Conservation (phyloP, 345 rosid species). For the Euphorbia lathyris region DNA sequence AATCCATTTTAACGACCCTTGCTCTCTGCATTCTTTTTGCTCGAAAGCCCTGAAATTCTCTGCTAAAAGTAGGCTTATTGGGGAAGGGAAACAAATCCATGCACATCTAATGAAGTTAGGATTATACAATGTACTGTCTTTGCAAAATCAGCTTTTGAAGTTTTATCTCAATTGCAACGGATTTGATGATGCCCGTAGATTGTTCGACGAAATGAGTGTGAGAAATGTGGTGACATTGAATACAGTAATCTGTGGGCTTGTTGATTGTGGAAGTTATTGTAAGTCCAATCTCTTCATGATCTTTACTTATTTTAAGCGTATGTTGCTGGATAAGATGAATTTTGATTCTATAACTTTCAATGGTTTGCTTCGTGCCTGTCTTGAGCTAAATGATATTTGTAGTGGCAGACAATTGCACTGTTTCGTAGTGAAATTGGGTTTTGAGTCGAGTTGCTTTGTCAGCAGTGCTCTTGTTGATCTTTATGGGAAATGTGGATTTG, state of each 20-base stretch:
- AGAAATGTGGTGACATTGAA: slow-evolving; percentile 66
- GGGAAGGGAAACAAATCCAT: slow-evolving; percentile 41
- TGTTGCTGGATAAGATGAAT: slow-evolving; percentile 36
- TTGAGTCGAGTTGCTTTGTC: slow-evolving; percentile 36
- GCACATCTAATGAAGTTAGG: slow-evolving; percentile 43
- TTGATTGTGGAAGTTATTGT: slow-evolving; percentile 14
- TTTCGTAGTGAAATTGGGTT: slow-evolving; percentile 48
- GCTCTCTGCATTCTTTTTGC: slow-evolving; percentile 9
- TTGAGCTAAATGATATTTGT: slow-evolving; percentile 31
- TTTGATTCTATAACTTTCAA: slow-evolving; percentile 54
- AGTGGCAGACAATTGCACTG: slow-evolving; percentile 54
- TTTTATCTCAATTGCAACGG: slow-evolving; percentile 38
- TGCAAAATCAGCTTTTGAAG: slow-evolving; percentile 51
- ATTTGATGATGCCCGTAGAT: slow-evolving; percentile 27
- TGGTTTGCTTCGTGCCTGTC: slow-evolving; percentile 47
- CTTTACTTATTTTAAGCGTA: slow-evolving; percentile 40
- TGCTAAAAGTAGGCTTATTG: slow-evolving; percentile 28
- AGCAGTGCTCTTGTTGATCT: slow-evolving; percentile 50
- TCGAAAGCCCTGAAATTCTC: slow-evolving; percentile 38
- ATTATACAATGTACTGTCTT: slow-evolving; percentile 26
- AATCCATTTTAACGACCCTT: slow-evolving; percentile 1
- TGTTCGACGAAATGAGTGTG: slow-evolving; percentile 65
- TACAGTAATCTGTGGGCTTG: slow-evolving; percentile 46
- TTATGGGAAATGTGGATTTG: slow-evolving; percentile 61
- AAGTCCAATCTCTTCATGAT: slow-evolving; percentile 17